Percentiles rank a stretch among this genome's conserved stretches.
phyloP scores from a whole-genome alignment of 1,139 yeast genomes.

The Protomyces inouyei region DNA sequence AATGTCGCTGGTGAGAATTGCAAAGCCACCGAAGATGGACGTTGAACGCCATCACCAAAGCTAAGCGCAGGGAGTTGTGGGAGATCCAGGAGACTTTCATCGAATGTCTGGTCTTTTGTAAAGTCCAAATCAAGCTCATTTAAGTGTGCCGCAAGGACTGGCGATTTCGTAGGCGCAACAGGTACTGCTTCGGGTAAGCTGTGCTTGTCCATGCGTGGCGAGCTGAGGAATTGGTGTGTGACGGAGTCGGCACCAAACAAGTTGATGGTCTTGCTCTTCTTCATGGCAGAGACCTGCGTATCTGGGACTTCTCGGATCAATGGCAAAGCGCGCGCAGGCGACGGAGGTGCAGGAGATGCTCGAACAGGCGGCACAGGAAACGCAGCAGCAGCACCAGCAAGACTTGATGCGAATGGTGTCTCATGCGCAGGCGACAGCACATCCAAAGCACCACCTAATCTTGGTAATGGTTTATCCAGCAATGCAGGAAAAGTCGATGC shows the following conservation, averaged over 20 bases:
- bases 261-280: constrained; percentile 10
- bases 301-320: background rate
- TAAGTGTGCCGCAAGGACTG: background rate
- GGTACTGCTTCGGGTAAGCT: background rate
- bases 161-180: background rate
- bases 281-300: background rate
- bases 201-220: background rate
- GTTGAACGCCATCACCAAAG: constrained; percentile 19
- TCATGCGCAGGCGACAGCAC: background rate
- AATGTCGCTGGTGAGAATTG: constrained; percentile 18
- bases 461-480: constrained; percentile 3
- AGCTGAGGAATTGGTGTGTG: constrained; percentile 16
- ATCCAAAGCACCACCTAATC: background rate
- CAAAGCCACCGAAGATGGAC: constrained; percentile 18
- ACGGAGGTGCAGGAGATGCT: background rate
- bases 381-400: background rate
- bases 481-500: background rate
- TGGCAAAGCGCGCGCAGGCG: background rate
- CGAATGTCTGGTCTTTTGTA: constrained; percentile 13
- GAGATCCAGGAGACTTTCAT: constrained; percentile 7
- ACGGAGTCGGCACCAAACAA: constrained; percentile 15
- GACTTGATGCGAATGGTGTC: background rate
- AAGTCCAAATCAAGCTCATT: constrained; percentile 10
- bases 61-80: constrained; percentile 20
- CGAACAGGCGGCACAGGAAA: constrained; percentile 17